Conservation (phyloP, 257 asterid genomes). For the Echites panduratus region DNA sequence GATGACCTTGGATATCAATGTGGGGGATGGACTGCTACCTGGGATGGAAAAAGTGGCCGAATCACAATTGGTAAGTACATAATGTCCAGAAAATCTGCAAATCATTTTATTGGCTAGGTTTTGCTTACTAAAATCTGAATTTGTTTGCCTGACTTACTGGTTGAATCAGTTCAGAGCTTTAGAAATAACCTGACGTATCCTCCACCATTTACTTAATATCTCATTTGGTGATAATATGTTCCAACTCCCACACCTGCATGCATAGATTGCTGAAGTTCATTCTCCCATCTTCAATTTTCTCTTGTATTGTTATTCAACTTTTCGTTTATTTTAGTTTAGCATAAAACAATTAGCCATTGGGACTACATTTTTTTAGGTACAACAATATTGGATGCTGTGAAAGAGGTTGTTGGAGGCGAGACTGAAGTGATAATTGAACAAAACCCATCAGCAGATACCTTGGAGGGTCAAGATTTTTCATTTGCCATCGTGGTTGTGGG, state of each 20-base stretch:
- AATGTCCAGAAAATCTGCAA: neutral
- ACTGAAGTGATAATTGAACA: constrained; percentile 61
- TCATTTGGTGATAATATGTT: too few relatives aligned
- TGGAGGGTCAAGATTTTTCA: constrained; percentile 50
- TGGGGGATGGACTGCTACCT: constrained; percentile 79
- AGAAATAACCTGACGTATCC: too few relatives aligned
- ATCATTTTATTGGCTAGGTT: too few relatives aligned
- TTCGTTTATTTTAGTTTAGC: too few relatives aligned
- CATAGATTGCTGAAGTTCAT: too few relatives aligned
- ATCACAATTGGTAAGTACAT: constrained; percentile 60
- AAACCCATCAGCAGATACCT: constrained; percentile 52
- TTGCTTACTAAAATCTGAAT: too few relatives aligned
- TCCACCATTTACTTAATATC: too few relatives aligned
- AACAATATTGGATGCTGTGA: constrained; percentile 73
- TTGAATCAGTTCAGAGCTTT: too few relatives aligned
- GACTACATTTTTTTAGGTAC: constrained; percentile 40
- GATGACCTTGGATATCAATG: constrained; percentile 75
- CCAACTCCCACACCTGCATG: too few relatives aligned
- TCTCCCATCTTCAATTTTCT: too few relatives aligned
- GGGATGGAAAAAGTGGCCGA: constrained; percentile 75
- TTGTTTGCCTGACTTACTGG: too few relatives aligned
- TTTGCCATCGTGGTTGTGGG: constrained; percentile 72
- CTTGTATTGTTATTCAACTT: too few relatives aligned
- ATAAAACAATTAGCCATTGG: neutral
- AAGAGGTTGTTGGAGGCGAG: constrained; percentile 45